Evolutionary conservation across 2,329 filamentous ascomycete genomes (phyloP), one percentile per base, ranked within the genome.

Genomic region (Stagonosporopsis vannaccii): DNA sequence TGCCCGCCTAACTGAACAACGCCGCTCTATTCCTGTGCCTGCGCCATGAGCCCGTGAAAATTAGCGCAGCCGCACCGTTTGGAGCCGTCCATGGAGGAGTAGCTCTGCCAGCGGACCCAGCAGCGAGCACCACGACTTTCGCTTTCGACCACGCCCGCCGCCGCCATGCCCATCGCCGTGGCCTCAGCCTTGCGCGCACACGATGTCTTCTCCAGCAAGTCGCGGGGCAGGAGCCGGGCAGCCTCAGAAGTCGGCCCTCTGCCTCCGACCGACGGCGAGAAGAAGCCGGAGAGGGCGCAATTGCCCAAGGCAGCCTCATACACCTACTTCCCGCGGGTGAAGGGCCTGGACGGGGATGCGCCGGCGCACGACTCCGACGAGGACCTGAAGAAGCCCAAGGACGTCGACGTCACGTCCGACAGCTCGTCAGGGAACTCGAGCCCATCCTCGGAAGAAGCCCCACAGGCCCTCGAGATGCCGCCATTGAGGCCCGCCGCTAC

Each of bases 351-450:
- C 46, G 67, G 70, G n/a, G 71, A 69, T 42, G 48, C 71, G 23
- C 58, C 66, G 22, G 61, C 68, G 40, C 61, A 70, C 28, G 73
- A 76, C 33, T 51, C 42, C 2, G 53, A 56, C 11, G 71, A 74
- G 20, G 70, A 76, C 26, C 56, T 73, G 48, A 65, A 70, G 35
- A 56, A 60, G 17, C 58, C 54, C 51, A 63, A 56, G 40, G 63
- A 61, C 49, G 70, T 62, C 37, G 77, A 80, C 56, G 60, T 62
- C 28, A 64, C 65, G 4, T 72, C 72, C 12, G 72, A 70, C 58
- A 75, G 75, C 49, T 79, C 78, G 17, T 80, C 79, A 17, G 79
- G 74, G 23, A 77, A 75, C 52, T 79, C 76, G 9, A 81, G 78
- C 45, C 79, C 79, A 11, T 77, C 78, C 25, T 76, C 75, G 26